Percentiles rank a stretch among this genome's conserved stretches.
phyloP scores from a whole-genome alignment of 176 grass and related monocot species.

The Zoysia pacifica region DNA sequence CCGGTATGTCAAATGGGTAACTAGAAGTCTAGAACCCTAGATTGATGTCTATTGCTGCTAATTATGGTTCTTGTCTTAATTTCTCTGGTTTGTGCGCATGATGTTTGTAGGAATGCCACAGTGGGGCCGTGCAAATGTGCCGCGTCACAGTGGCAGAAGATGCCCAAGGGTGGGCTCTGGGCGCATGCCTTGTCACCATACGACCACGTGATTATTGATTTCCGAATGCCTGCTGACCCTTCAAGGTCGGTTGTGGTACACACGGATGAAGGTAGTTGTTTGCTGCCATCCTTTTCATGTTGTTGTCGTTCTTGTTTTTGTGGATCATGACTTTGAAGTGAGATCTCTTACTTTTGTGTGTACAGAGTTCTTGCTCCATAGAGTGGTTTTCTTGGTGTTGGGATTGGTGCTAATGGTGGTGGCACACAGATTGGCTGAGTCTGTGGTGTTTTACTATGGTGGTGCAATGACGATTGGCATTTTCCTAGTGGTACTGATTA shows the following conservation, averaged over 20 bases:
- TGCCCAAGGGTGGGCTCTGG: slow-evolving; percentile 71
- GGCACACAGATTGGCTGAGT: slow-evolving; percentile 65
- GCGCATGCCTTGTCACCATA: slow-evolving; percentile 70
- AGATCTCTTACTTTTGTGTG: slow-evolving; percentile 9
- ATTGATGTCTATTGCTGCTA: background rate
- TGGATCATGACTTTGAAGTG: background rate
- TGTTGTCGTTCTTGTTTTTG: background rate
- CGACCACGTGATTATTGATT: slow-evolving; percentile 65
- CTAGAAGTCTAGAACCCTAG: slow-evolving; percentile 31
- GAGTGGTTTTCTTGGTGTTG: slow-evolving; percentile 80
- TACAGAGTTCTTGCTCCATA: slow-evolving; percentile 75
- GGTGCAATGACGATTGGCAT: slow-evolving; percentile 90
- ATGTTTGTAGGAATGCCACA: slow-evolving; percentile 71
- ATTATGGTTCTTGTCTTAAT: background rate
- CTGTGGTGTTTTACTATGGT: slow-evolving; percentile 93
- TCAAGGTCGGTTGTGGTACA: slow-evolving; percentile 59
- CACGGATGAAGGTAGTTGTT: slow-evolving; percentile 70
- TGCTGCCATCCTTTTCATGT: background rate
- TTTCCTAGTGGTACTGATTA: slow-evolving; percentile 74
- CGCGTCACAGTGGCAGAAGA: slow-evolving; percentile 71
- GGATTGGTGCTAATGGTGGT: slow-evolving; percentile 71
- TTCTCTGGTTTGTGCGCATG: background rate
- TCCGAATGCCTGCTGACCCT: slow-evolving; percentile 62
- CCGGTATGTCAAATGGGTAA: slow-evolving; percentile 41
- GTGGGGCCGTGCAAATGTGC: slow-evolving; percentile 70